phyloP scores from a whole-genome alignment of 2,329 filamentous ascomycete species.

The Stachybotrys elegans region DNA sequence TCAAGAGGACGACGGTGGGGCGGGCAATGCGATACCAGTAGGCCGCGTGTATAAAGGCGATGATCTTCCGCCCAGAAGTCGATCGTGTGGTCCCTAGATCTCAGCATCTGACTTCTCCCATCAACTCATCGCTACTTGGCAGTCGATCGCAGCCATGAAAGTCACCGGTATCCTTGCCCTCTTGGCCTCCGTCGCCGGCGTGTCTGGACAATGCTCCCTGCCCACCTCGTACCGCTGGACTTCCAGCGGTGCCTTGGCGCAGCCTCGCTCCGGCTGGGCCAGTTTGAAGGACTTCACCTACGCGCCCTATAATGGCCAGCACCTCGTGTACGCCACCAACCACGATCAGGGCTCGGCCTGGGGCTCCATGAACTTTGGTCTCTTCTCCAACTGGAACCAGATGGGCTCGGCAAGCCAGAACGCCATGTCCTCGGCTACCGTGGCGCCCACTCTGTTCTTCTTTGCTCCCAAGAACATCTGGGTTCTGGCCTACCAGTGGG shows the following conservation, averaged over 20 bases:
- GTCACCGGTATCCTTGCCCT: too few relatives aligned
- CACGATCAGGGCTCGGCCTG: conserved; percentile 36
- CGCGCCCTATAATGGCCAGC: conserved; percentile 47
- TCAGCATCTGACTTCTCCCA: too few relatives aligned
- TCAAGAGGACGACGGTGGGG: too few relatives aligned
- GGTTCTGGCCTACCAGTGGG: conserved; percentile 65
- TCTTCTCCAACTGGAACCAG: conserved; percentile 47
- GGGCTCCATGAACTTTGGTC: conserved; percentile 54
- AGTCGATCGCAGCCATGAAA: too few relatives aligned
- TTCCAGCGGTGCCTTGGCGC: not conserved
- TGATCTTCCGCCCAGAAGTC: too few relatives aligned
- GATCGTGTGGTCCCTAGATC: too few relatives aligned
- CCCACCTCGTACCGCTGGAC: not conserved
- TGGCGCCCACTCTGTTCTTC: conserved; percentile 60
- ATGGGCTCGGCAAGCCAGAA: conserved; percentile 50
- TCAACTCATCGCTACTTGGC: too few relatives aligned
- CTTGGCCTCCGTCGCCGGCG: too few relatives aligned
- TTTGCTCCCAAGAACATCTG: conserved; percentile 57
- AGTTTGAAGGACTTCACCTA: conserved; percentile 55
- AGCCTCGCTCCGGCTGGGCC: not conserved
- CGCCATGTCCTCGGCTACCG: conserved; percentile 37
- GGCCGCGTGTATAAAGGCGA: too few relatives aligned
- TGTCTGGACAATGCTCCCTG: not conserved
- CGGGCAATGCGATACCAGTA: too few relatives aligned
- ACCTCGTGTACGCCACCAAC: conserved; percentile 54